Base-by-base conservation (phyloP, 176 grass and related monocot species). In the Ananas comosus region DNA sequence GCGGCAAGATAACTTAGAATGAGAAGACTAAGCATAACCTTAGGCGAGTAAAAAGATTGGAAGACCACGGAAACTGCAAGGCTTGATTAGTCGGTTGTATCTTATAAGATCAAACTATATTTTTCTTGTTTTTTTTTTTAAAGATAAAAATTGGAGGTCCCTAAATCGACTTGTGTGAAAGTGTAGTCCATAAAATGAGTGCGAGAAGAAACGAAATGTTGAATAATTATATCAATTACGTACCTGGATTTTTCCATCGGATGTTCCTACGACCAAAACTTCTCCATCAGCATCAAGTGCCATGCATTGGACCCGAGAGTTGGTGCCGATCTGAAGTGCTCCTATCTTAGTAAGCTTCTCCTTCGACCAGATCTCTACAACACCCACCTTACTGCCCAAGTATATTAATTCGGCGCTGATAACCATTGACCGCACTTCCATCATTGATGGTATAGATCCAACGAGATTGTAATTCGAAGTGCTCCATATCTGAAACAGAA, bases 331-430 rank as follows among this genome's bases (percentile, higher is more conserved):
- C 77, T 86, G 83, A 53, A 91, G 80, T n/a, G 83, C 9, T 48
- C 83, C 88, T n/a, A 86, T 64, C 75, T 65, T 83, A 67, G 75
- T 69, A 23, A 83, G 83, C 78, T 84, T 91, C 47, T 91, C 80
- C 70, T 79, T 81, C n/a, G 83, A 91, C 88, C 88, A 91, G 70
- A 86, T 91, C 88, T 91, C 88, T 49, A 91, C 70, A 11, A 24
- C 51, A 64, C 80, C 88, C 42, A 13, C 69, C 65, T 82, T 81
- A n/a, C 79, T 78, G 0, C 80, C 88, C 3, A 91, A 19, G 57
- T 86, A 86, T 9, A 91, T 25, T 56, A 86, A 81, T 72, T 91
- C 88, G 0, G 78, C 53, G 64, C 78, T 81, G 3, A 86, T 76
- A 48, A 71, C 88, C 67, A 91, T 58, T 2, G 77, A 80, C 61